Conservation (phyloP, 2,329 filamentous ascomycete species). For the Tolypocladium capitatum region DNA sequence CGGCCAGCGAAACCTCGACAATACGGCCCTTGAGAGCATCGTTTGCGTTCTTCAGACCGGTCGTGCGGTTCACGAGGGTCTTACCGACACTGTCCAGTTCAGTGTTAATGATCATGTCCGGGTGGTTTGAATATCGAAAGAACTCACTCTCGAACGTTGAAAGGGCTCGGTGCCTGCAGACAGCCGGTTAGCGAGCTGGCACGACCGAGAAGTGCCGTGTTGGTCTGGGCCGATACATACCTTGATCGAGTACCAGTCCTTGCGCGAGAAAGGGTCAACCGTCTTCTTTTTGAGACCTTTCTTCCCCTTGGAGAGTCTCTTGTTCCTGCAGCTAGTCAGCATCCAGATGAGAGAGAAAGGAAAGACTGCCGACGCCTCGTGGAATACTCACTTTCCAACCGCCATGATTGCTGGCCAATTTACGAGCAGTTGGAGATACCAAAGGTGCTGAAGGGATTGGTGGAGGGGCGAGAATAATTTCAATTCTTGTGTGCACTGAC, state of each 20-base stretch:
- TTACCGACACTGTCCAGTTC: slow-evolving; percentile 73
- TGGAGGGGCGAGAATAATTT: slow-evolving; percentile 28
- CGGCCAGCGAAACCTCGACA: slow-evolving; percentile 96
- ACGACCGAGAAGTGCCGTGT: background rate
- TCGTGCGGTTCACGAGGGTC: slow-evolving; percentile 98
- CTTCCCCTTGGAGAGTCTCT: slow-evolving; percentile 99
- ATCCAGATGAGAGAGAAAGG: slow-evolving; percentile 2
- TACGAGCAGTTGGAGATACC: slow-evolving; percentile 29
- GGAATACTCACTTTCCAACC: slow-evolving; percentile 44
- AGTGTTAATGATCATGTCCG: slow-evolving; percentile 6
- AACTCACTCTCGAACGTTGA: slow-evolving; percentile 91
- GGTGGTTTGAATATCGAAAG: background rate
- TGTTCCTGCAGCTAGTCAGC: slow-evolving; percentile 56
- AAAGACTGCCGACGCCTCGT: background rate
- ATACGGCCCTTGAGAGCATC: slow-evolving; percentile 97
- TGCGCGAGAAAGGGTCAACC: slow-evolving; percentile 91
- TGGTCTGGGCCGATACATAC: slow-evolving; percentile 29
- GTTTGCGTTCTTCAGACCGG: slow-evolving; percentile 99
- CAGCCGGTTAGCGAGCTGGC: slow-evolving; percentile 4
- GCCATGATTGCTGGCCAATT: slow-evolving; percentile 43
- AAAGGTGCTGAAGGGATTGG: slow-evolving; percentile 27
- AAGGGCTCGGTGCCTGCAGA: slow-evolving; percentile 75
- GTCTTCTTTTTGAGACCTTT: slow-evolving; percentile 99
- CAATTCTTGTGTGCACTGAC: slow-evolving; percentile 25
- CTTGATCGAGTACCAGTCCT: slow-evolving; percentile 99